Evolutionary conservation across 2,329 filamentous ascomycete species (phyloP), one percentile per base, ranked within the genome.

Genomic region (Scytalidium lignicola): DNA sequence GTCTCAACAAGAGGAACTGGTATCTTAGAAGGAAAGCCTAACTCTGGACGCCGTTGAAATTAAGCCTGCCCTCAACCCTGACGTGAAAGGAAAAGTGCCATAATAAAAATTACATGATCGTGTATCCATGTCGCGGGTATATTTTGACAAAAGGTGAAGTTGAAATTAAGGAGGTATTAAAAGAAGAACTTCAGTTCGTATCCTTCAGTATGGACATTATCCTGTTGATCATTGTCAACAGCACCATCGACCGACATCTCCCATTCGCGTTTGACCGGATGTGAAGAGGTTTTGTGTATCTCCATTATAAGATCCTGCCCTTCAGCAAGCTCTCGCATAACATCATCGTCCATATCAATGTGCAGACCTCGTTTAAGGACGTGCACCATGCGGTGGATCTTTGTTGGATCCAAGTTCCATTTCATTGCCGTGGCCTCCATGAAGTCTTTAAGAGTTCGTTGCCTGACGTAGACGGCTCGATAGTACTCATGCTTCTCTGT

Each of bases 241-340:
- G 52, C 51, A 41, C 59, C 46, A 62, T 83, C 80, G 22, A 83
- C 63, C 2, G 73, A 70, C 79, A 83, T 83, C 48, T 83, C 79
- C 79, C 79, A 83, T 56, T 83, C 80, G 29, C 72, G 67, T 60
- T 83, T 82, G 37, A 71, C 58, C 23, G 71, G 68, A 3, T 65
- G 43, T 18, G 29, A 58, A 9, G 65, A 58, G 39, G 59, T 55
- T 13, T 55, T 32, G 22, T 47, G 55, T 40, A 88, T 74, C 58
- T 93, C 85, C 50, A 88, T 76, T 51, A 85, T 80, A 86, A 97
- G 93, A 62, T 96, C 92, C 67, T 97, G 90, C 26, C 90, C 91
- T 70, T 99, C 93, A 1, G 83, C 80, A 46, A 97, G 74, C 65
- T 92, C 86, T 41, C 80, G 79, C 26, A 97, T 81, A 43, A 95